Evolutionary conservation across 2,329 filamentous ascomycete genomes (phyloP).

Genomic region (Claviceps sp.): DNA sequence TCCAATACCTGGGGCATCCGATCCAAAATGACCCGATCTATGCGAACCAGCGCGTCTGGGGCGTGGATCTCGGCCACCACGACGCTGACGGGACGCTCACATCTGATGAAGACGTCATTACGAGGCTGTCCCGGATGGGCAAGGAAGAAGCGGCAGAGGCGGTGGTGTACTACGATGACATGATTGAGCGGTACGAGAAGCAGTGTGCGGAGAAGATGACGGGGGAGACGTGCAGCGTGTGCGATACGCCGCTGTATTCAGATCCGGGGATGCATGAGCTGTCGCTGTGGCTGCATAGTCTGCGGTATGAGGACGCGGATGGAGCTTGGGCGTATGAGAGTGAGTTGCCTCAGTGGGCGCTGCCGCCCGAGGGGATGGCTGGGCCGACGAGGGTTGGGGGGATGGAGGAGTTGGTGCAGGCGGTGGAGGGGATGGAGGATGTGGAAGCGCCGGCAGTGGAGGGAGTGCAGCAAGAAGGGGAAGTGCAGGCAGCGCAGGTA

Average conservation of each 20-base stretch:
- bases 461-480: not conserved
- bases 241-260: slow-evolving; percentile 79
- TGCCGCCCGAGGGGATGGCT: slow-evolving; percentile 59
- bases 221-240: slow-evolving; percentile 66
- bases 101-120: slow-evolving; percentile 81
- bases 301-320: slow-evolving; percentile 72
- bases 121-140: slow-evolving; percentile 75
- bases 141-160: slow-evolving; percentile 87
- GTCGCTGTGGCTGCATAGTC: slow-evolving; percentile 84
- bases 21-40: slow-evolving; percentile 98
- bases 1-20: slow-evolving; percentile 87
- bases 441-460: not conserved
- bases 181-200: slow-evolving; percentile 82
- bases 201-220: slow-evolving; percentile 89
- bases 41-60: slow-evolving; percentile 86
- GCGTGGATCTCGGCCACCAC: slow-evolving; percentile 56
- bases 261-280: slow-evolving; percentile 86
- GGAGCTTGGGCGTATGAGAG: slow-evolving; percentile 84
- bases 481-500: not conserved
- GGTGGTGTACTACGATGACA: slow-evolving; percentile 84
- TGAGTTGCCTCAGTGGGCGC: slow-evolving; percentile 70
- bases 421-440: slow-evolving; percentile 19
- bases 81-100: slow-evolving; percentile 54
- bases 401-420: slow-evolving; percentile 45
- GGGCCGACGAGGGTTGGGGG: slow-evolving; percentile 58